Evolutionary conservation across 2,329 filamentous ascomycete genomes (phyloP), one percentile per base, ranked within the genome.

Genomic region (Sphaerulina vaccinii): DNA sequence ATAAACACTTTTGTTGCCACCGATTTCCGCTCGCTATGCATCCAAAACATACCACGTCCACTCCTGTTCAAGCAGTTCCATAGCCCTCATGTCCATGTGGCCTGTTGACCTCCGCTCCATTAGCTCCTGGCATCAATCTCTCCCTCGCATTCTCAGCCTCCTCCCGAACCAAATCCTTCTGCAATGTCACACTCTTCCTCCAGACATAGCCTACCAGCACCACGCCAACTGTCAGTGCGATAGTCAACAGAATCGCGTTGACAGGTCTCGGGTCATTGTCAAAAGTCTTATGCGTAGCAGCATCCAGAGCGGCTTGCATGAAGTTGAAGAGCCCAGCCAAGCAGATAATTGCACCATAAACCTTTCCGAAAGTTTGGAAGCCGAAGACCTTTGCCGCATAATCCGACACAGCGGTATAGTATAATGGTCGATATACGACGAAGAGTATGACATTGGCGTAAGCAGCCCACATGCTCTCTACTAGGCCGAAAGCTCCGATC

Each of bases 301-400:
- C 82, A 68, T 96, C 90, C 27, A 96, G 76, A 0, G 81, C 89
- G 4, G 85, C 86, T 73, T 95, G 90, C 1, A 82, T 82, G 65
- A 96, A 91, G 70, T 95, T 95, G 64, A 90, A 79, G 0, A 96
- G 69, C 0, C 91, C 90, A 0, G 90, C 86, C 1, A 93, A 73
- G 70, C 88, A 95, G 61, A 96, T 95, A 59, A 95, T 87, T 16
- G 91, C 79, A 9, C 90, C 90, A 70, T 96, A 96, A n/a, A 96
- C 90, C 51, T 88, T 95, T 39, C 90, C 91, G 62, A 96, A 96
- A 0, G 90, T 95, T 55, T 84, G 80, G 72, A 95, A 95, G 13
- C 90, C 90, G 68, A 96, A 96, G 29, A 96, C 90, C 72, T 95
- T 95, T 55, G 89, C 90, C 16, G 83, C 82, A 69, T 95, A 95